Evolutionary conservation across 2,329 filamentous ascomycete genomes (phyloP).

Genomic region (Cytospora mali): DNA sequence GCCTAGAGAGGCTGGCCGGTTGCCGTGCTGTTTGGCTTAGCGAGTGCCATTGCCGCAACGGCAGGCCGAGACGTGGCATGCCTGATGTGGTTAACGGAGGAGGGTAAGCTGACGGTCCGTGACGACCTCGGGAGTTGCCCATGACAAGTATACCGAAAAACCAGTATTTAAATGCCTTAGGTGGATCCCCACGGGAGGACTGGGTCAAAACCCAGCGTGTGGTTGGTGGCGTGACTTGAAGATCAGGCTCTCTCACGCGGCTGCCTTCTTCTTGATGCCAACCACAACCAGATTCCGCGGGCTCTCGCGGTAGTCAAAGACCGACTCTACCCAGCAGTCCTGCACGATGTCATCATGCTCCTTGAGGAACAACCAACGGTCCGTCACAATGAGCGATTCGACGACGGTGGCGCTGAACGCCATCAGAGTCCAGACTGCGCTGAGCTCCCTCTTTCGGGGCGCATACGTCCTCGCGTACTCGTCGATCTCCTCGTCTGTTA

Average conservation of each 20-base stretch:
- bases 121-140: too few species aligned
- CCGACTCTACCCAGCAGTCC: constrained; percentile 86
- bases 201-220: too few species aligned
- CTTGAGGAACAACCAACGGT: constrained; percentile 83
- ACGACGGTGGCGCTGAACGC: constrained; percentile 89
- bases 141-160: neutral
- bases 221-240: neutral
- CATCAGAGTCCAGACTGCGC: constrained; percentile 92
- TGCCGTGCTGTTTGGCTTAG: neutral
- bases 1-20: neutral
- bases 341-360: constrained; percentile 73
- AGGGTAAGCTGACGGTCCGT: neutral
- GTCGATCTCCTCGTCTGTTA: constrained; percentile 76
- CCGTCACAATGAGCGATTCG: constrained; percentile 86
- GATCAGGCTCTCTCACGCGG: neutral
- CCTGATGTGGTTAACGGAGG: neutral
- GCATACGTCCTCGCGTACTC: constrained; percentile 68
- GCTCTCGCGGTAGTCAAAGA: constrained; percentile 85
- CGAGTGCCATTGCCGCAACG: neutral
- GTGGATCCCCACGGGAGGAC: neutral
- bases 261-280: constrained; percentile 66
- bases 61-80: neutral
- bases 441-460: constrained; percentile 75
- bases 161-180: neutral
- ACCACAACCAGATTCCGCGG: constrained; percentile 93